These are phyloP conservation scores for Mycena sp. DNA, from an alignment of 1,284 basidiomycete species.

Conservation along the genomic window DNA sequence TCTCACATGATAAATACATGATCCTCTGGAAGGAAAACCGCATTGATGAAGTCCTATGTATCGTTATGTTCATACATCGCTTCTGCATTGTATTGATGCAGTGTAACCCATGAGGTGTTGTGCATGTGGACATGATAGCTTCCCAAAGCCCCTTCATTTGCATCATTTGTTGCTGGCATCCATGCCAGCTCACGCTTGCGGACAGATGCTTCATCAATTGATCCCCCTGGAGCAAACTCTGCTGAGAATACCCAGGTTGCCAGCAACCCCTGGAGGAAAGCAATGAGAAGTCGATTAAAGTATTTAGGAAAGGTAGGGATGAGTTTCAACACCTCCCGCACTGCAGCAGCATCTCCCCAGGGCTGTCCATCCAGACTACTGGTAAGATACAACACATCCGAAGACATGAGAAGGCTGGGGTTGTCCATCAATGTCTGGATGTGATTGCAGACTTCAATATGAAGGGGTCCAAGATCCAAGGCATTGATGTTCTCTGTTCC, in stretches of 20 bases:
- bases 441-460: constrained; percentile 34
- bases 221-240: no score
- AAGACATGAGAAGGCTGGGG: constrained; percentile 37
- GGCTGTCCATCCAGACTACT: no score
- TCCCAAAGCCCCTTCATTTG: constrained; percentile 36
- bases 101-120: constrained; percentile 3
- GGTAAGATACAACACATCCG: background rate
- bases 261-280: no score
- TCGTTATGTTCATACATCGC: constrained; percentile 22
- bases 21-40: constrained; percentile 10
- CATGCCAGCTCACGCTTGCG: constrained; percentile 11
- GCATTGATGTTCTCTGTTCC: no score
- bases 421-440: constrained; percentile 37
- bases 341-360: no score
- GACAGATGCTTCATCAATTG: no score
- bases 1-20: constrained; percentile 11
- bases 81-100: constrained; percentile 21
- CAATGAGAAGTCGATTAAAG: no score
- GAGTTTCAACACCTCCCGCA: no score
- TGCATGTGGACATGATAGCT: constrained; percentile 12
- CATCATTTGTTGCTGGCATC: constrained; percentile 37
- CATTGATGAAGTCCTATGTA: constrained; percentile 19
- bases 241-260: no score
- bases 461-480: constrained; percentile 17
- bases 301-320: no score